Percentiles rank a stretch among this genome's conserved stretches.
These are phyloP conservation scores for Ceratobasidium sp. DNA, from an alignment of 1,284 basidiomycete genomes.

Conservation along the genomic window DNA sequence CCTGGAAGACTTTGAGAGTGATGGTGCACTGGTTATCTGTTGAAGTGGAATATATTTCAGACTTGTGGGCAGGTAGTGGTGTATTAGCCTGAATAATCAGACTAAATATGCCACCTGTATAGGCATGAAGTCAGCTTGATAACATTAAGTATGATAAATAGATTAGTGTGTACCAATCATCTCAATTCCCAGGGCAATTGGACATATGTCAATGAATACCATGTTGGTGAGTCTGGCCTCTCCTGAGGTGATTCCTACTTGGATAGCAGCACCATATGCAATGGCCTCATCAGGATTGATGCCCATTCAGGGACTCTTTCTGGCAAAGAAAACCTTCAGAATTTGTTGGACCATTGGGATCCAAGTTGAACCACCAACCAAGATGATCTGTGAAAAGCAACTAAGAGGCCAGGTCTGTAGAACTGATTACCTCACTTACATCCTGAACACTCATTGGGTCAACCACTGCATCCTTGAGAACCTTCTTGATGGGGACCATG, in stretches of 20 bases:
- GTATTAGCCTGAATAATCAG: conserved; percentile 97
- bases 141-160: too few species aligned
- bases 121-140: too few species aligned
- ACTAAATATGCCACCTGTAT: conserved; percentile 98
- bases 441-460: conserved; percentile 98
- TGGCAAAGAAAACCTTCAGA: conserved; percentile 91
- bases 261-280: conserved; percentile 95
- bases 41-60: conserved; percentile 96
- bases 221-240: conserved; percentile 82
- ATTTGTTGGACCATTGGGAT: conserved; percentile 98
- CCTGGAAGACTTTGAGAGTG: conserved; percentile 90
- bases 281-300: conserved; percentile 96
- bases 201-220: conserved; percentile 94
- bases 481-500: conserved; percentile 99
- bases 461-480: conserved; percentile 94
- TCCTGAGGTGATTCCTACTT: conserved; percentile 94
- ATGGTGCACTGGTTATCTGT: conserved; percentile 94
- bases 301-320: conserved; percentile 91
- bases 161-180: too few species aligned
- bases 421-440: conserved; percentile 57
- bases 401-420: not conserved
- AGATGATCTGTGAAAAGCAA: conserved; percentile 61
- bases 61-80: conserved; percentile 96
- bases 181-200: conserved; percentile 95
- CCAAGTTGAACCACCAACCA: conserved; percentile 97